These are phyloP conservation scores for Brassica napus DNA, from an alignment of 345 rosid species.

Conservation along the genomic window DNA sequence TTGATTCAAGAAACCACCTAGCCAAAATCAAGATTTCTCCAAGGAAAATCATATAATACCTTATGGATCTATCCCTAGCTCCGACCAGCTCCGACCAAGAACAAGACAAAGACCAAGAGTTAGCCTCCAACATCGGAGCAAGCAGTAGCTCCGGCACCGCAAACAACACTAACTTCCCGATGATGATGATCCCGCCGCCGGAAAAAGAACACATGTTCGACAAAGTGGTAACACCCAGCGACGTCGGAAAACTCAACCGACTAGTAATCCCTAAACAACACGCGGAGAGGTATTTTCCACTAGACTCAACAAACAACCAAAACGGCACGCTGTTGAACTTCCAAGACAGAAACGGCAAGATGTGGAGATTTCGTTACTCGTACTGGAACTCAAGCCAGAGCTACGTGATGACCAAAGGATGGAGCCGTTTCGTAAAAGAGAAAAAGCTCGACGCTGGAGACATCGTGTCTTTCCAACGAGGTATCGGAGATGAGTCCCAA, in stretches of 20 bases:
- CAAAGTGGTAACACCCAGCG: constrained; percentile 83
- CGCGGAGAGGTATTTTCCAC: constrained; percentile 84
- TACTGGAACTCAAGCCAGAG: constrained; percentile 84
- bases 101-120: constrained; percentile 41
- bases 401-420: constrained; percentile 82
- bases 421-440: constrained; percentile 84
- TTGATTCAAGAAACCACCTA: constrained; percentile 13
- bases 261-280: constrained; percentile 83
- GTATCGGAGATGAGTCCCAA: constrained; percentile 49
- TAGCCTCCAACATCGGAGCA: constrained; percentile 35
- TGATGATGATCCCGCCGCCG: constrained; percentile 22
- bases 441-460: constrained; percentile 81
- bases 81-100: constrained; percentile 44
- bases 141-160: constrained; percentile 26
- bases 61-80: constrained; percentile 67
- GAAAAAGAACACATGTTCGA: constrained; percentile 82
- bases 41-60: background rate
- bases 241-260: constrained; percentile 79
- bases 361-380: constrained; percentile 73
- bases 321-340: constrained; percentile 73
- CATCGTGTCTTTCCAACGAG: constrained; percentile 69
- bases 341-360: constrained; percentile 65
- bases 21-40: constrained; percentile 18
- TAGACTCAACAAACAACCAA: constrained; percentile 67
- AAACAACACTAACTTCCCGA: constrained; percentile 15